A percentile compares a stretch with the other conserved stretches of the same genome.
Conservation (phyloP, 805 yeast genomes). For the Yarrowia sp. region DNA sequence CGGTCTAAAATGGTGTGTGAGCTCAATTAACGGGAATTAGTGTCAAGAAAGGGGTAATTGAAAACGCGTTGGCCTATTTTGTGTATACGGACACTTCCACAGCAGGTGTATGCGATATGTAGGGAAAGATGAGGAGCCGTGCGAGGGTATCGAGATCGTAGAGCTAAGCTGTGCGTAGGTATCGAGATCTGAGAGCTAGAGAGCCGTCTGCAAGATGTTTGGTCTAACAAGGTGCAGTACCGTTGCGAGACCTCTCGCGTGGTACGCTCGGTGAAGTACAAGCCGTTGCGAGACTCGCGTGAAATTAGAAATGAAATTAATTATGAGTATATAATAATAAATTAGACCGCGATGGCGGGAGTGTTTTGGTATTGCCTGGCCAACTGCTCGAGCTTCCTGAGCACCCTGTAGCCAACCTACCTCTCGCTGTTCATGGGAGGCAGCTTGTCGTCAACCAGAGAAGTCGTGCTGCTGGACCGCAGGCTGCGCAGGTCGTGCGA, state of each 20-base stretch:
- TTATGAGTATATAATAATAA: constrained; percentile 12
- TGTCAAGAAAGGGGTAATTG: not conserved
- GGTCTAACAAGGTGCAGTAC: too few species aligned
- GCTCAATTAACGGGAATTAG: not conserved
- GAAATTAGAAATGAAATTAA: constrained; percentile 6
- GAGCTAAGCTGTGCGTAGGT: too few species aligned
- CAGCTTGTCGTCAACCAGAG: constrained; percentile 4
- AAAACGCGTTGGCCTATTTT: not conserved
- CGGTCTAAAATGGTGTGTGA: not conserved
- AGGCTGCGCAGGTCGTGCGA: constrained; percentile 1
- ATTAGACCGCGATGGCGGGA: constrained; percentile 19
- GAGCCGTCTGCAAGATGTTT: too few species aligned
- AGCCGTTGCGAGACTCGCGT: too few species aligned
- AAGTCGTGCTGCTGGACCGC: constrained; percentile 1
- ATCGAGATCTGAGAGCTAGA: too few species aligned
- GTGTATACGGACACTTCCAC: not conserved
- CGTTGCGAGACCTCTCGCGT: too few species aligned
- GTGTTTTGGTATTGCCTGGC: not conserved
- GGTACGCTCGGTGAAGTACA: too few species aligned
- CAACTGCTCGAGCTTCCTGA: too few species aligned
- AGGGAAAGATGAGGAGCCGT: too few species aligned
- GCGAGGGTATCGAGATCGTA: too few species aligned
- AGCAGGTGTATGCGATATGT: too few species aligned
- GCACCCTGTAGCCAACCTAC: too few species aligned
- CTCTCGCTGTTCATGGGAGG: constrained; percentile 1